A percentile compares a stretch with the other conserved stretches of the same genome.
These are phyloP conservation scores for Pisolithus marmoratus DNA, from an alignment of 768 basidiomycete genomes.

Conservation along the genomic window DNA sequence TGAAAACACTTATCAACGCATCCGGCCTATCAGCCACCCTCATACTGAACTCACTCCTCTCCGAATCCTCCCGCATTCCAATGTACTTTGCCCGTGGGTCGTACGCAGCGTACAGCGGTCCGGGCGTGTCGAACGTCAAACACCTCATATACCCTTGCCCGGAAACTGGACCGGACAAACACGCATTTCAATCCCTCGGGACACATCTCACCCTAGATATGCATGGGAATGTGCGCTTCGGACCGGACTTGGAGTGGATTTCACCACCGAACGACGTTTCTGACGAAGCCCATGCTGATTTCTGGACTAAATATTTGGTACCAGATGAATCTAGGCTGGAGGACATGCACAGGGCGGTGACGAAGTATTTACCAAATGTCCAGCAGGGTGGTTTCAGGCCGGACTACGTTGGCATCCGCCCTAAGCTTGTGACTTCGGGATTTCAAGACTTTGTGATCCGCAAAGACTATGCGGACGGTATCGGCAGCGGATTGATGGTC, in stretches of 20 bases:
- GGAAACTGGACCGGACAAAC: slow-evolving; percentile 46
- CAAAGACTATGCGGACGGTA: slow-evolving; percentile 49
- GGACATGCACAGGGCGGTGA: slow-evolving; percentile 70
- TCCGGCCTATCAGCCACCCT: slow-evolving; percentile 70
- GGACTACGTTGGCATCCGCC: slow-evolving; percentile 83
- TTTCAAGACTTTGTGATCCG: slow-evolving; percentile 84
- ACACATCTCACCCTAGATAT: slow-evolving; percentile 90
- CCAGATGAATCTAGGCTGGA: slow-evolving; percentile 56
- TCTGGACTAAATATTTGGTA: slow-evolving; percentile 65
- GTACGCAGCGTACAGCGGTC: slow-evolving; percentile 84
- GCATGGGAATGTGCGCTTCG: slow-evolving; percentile 80
- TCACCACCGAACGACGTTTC: slow-evolving; percentile 39
- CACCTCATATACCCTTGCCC: slow-evolving; percentile 93
- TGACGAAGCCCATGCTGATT: slow-evolving; percentile 52
- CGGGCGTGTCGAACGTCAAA: slow-evolving; percentile 58
- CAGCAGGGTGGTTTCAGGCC: slow-evolving; percentile 55
- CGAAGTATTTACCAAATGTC: slow-evolving; percentile 65
- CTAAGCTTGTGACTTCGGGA: slow-evolving; percentile 78
- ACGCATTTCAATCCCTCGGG: slow-evolving; percentile 80
- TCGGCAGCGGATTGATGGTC: slow-evolving; percentile 47
- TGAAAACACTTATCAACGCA: slow-evolving; percentile 76
- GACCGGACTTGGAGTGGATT: slow-evolving; percentile 91
- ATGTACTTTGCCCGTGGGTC: slow-evolving; percentile 82
- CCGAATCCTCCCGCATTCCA: slow-evolving; percentile 50
- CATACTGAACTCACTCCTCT: slow-evolving; percentile 65